Conservation (phyloP, 2,329 filamentous ascomycete species). For the Colletotrichum theobromicola region DNA sequence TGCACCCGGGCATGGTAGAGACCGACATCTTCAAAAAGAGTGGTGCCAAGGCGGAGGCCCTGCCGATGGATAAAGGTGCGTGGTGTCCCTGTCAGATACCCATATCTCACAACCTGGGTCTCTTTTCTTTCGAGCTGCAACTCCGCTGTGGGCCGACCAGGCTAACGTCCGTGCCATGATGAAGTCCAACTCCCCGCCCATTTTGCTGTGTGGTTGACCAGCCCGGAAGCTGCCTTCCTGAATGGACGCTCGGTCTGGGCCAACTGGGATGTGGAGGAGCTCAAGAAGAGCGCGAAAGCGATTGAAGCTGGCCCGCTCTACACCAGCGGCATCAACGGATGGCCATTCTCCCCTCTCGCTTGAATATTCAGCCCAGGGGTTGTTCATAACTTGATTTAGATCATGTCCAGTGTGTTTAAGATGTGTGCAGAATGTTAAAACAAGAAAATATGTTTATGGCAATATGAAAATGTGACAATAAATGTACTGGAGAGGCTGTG, state of each 20-base stretch:
- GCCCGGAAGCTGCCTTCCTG: conserved; percentile 50
- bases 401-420: background rate
- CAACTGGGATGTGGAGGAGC: conserved; percentile 57
- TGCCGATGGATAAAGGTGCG: conserved; percentile 26
- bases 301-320: conserved; percentile 5
- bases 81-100: background rate
- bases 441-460: background rate
- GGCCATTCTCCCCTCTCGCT: conserved; percentile 3
- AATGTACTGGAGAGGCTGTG: background rate
- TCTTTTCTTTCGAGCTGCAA: background rate
- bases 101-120: background rate
- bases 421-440: background rate
- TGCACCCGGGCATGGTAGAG: conserved; percentile 30
- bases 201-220: conserved; percentile 50
- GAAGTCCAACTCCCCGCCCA: conserved; percentile 40
- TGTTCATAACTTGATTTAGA: background rate
- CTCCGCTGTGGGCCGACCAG: background rate
- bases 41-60: conserved; percentile 24
- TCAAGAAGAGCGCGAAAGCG: conserved; percentile 33
- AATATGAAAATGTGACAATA: background rate
- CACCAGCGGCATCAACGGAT: conserved; percentile 11
- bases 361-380: background rate
- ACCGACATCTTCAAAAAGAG: conserved; percentile 25
- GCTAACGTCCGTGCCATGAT: background rate
- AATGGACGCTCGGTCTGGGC: conserved; percentile 51